phyloP scores from a whole-genome alignment of 208 protist species.

The Strigomonas culicis region DNA sequence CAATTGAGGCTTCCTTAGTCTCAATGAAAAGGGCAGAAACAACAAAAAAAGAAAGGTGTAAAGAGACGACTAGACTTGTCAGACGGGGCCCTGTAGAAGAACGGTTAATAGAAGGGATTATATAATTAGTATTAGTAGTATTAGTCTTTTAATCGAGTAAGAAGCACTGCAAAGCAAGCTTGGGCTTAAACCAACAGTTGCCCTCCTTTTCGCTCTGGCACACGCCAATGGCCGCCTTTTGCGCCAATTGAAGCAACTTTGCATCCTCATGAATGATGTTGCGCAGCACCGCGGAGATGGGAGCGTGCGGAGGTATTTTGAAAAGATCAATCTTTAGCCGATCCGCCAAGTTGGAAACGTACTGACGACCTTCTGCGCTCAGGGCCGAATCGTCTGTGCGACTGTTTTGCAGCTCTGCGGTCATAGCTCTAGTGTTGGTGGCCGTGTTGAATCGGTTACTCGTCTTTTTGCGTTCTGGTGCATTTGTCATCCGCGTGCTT shows the following conservation, averaged over 20 bases:
- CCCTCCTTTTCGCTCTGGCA: slow-evolving; percentile 30
- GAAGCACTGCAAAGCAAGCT: slow-evolving; percentile 51
- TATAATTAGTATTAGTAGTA: not conserved
- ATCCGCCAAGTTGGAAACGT: slow-evolving; percentile 49
- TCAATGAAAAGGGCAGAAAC: not conserved
- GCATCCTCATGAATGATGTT: slow-evolving; percentile 62
- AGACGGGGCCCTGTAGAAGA: too few species aligned
- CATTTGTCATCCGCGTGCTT: not conserved
- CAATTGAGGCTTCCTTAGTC: too few species aligned
- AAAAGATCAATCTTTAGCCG: slow-evolving; percentile 53
- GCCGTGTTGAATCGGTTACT: slow-evolving; percentile 70
- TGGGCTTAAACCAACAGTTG: slow-evolving; percentile 59
- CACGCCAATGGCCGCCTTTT: slow-evolving; percentile 67
- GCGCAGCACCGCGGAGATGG: slow-evolving; percentile 71
- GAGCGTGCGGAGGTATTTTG: slow-evolving; percentile 68
- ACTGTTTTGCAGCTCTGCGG: slow-evolving; percentile 39
- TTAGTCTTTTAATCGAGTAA: slow-evolving; percentile 42
- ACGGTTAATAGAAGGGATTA: too few species aligned
- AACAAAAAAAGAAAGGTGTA: slow-evolving; percentile 4
- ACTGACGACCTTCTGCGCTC: slow-evolving; percentile 29
- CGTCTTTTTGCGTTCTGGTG: slow-evolving; percentile 62
- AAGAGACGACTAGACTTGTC: not conserved
- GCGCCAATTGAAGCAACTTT: slow-evolving; percentile 51
- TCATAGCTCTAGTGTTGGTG: slow-evolving; percentile 70
- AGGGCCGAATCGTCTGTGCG: slow-evolving; percentile 26